These are phyloP conservation scores for Cryptosporidium sp. DNA, from an alignment of 169 alveolate species.

Conservation along the genomic window DNA sequence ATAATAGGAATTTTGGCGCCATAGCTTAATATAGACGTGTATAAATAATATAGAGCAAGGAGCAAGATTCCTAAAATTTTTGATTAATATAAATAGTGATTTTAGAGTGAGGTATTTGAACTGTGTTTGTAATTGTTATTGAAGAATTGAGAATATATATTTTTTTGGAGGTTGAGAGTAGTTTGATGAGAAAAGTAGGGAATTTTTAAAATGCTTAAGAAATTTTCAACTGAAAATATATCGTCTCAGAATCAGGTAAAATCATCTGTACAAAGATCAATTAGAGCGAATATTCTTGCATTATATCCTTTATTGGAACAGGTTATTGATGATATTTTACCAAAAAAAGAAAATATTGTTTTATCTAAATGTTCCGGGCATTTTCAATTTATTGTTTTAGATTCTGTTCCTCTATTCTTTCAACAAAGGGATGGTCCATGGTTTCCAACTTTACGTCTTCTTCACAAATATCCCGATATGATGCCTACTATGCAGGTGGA, in stretches of 20 bases:
- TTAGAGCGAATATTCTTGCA: conserved; percentile 83
- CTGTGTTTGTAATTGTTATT: no score
- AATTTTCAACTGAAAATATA: conserved; percentile 84
- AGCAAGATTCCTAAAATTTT: not conserved
- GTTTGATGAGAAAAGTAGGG: not conserved
- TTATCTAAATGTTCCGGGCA: conserved; percentile 89
- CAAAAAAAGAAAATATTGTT: conserved; percentile 87
- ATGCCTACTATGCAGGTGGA: conserved; percentile 97
- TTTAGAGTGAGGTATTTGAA: no score
- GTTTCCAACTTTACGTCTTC: conserved; percentile 93
- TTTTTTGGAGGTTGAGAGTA: not conserved
- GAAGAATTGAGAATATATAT: no score
- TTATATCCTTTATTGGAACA: conserved; percentile 88
- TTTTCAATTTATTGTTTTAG: conserved; percentile 83
- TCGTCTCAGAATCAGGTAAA: conserved; percentile 87
- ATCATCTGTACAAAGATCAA: conserved; percentile 88
- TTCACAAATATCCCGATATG: conserved; percentile 95
- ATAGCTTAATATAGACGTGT: not conserved
- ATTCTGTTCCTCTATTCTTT: conserved; percentile 86
- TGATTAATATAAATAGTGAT: not conserved
- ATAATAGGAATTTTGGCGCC: not conserved
- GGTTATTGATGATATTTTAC: conserved; percentile 89
- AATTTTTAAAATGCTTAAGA: conserved; percentile 35
- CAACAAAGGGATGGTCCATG: conserved; percentile 94
- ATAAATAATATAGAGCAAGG: not conserved